Base-by-base conservation (phyloP, 23 red algal species). In the Agarophyton chilense region DNA sequence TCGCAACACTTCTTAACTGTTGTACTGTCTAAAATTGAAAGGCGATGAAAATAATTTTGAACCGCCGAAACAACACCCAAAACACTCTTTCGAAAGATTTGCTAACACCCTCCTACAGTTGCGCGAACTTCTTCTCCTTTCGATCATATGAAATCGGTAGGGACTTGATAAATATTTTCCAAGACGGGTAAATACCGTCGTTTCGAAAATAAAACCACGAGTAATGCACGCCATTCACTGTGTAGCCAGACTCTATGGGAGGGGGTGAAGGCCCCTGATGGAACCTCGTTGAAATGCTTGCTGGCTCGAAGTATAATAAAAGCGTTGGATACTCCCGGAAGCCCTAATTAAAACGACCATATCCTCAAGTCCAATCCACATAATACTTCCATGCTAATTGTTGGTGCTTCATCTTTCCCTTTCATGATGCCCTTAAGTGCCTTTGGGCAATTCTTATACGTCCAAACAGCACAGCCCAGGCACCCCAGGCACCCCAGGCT, bases 131-230 rank as follows among this genome's bases (percentile, higher is more conserved):
- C n/a, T n/a, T n/a, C n/a, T n/a, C n/a, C n/a, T n/a, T n/a, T n/a
- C n/a, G n/a, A n/a, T n/a, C n/a, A n/a, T n/a, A n/a, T n/a, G n/a
- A 11, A 32, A 17, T 47, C 45, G 18, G n/a, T 38, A 89, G 11
- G 19, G 70, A 45, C 39, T 46, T 25, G 19, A 77, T 34, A 65
- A 77, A 77, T 1, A 77, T 89, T 16, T 53, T 51, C 41, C 32
- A 76, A 14, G 18, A 13, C n/a, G 84, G 84, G 45, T 89, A 89
- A 19, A 89, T 89, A 10, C 84, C 84, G 63, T 89, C 84, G 0
- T 36, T 25, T 29, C 60, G 43, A 77, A 56, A 89, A 39, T 77
- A 89, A 31, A 80, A 40, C 29, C 49, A 77, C 40, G 36, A 64
- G 45, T 78, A 89, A 7, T 77, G 31, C 26, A 25, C 43, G 13